Conservation (phyloP, 805 yeast genomes). For the Candida chilensis region DNA sequence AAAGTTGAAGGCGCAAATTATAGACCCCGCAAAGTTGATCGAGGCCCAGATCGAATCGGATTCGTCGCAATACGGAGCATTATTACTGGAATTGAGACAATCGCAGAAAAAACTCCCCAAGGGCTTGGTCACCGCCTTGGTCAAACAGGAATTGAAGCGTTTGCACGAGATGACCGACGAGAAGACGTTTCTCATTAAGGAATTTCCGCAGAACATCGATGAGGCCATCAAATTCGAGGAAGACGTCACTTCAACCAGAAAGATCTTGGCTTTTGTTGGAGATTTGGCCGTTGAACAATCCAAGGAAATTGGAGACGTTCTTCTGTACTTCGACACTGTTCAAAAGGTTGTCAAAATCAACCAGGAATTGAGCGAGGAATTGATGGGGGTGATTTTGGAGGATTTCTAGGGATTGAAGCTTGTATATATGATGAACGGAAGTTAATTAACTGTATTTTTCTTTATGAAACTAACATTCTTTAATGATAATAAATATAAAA, state of each 20-base stretch:
- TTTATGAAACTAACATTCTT: too few species aligned
- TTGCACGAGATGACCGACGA: slow-evolving; percentile 23
- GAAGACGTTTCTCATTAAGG: slow-evolving; percentile 39
- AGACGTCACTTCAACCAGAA: slow-evolving; percentile 43
- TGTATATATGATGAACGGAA: too few species aligned
- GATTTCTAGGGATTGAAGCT: too few species aligned
- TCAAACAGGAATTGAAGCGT: slow-evolving; percentile 24
- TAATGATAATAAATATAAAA: too few species aligned
- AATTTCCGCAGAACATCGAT: slow-evolving; percentile 53
- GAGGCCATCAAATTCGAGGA: slow-evolving; percentile 71
- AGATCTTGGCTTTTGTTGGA: slow-evolving; percentile 23
- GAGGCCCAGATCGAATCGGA: slow-evolving; percentile 32
- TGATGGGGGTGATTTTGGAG: slow-evolving; percentile 11
- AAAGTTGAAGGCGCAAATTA: too few species aligned
- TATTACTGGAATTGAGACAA: slow-evolving; percentile 31
- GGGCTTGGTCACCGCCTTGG: slow-evolving; percentile 43
- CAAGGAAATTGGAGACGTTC: slow-evolving; percentile 29
- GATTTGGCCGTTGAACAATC: slow-evolving; percentile 15
- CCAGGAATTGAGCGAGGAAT: slow-evolving; percentile 12
- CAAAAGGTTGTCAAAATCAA: slow-evolving; percentile 26
- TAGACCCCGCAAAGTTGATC: slow-evolving; percentile 44
- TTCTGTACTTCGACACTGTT: slow-evolving; percentile 61
- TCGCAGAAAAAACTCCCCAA: slow-evolving; percentile 19
- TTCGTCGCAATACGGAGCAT: slow-evolving; percentile 36
- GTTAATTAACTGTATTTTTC: too few species aligned